Conservation (phyloP, 352 stramenopile genomes). For the Aphanomyces stellatus region DNA sequence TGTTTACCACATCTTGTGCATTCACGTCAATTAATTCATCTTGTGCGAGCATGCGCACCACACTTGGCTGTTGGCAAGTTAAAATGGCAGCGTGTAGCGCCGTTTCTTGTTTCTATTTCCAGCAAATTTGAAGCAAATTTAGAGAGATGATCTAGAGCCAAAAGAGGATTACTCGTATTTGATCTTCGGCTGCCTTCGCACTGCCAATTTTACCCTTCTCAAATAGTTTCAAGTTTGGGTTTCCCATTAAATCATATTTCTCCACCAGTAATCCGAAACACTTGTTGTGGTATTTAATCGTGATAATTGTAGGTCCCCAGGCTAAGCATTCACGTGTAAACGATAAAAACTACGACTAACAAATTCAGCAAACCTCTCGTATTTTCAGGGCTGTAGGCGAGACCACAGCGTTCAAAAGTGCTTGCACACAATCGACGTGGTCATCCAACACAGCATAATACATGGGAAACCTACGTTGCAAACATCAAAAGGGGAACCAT, state of each 20-base stretch:
- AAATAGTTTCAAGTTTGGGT: neutral
- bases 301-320: neutral
- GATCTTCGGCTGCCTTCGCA: neutral
- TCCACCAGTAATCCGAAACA: neutral
- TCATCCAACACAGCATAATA: neutral
- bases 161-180: neutral
- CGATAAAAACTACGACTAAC: neutral
- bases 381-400: neutral
- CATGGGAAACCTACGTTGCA: neutral
- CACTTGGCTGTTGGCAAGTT: neutral
- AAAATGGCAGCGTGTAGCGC: neutral
- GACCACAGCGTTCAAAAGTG: neutral
- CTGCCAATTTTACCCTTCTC: neutral
- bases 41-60: neutral
- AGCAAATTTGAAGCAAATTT: neutral
- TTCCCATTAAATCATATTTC: neutral
- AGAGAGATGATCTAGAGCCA: neutral
- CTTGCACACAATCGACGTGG: neutral
- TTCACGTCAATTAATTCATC: neutral
- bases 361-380: neutral
- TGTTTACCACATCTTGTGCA: neutral
- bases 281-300: neutral
- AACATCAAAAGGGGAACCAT: neutral
- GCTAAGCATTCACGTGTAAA: neutral
- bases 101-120: neutral